Conservation (phyloP, 2,329 filamentous ascomycete genomes). For the Cercospora zeae-maydis region DNA sequence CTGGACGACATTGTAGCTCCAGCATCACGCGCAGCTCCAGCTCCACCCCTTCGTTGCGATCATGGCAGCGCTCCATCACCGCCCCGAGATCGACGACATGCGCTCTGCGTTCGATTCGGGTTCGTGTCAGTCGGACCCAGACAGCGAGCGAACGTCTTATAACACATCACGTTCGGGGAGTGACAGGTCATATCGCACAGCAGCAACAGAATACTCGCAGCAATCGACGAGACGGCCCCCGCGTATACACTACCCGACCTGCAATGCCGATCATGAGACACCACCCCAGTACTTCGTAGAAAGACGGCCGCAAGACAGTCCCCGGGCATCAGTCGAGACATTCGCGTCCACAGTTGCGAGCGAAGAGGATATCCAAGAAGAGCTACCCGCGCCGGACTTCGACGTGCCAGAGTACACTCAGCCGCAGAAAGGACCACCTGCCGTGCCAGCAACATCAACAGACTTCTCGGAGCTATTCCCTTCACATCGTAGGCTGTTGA, state of each 20-base stretch:
- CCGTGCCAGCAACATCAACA: slow-evolving; percentile 68
- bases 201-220: slow-evolving; percentile 29
- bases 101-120: slow-evolving; percentile 30
- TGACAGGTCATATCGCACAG: slow-evolving; percentile 31
- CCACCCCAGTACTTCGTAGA: slow-evolving; percentile 26
- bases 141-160: slow-evolving; percentile 23
- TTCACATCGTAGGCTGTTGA: slow-evolving; percentile 71
- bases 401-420: slow-evolving; percentile 59
- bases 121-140: slow-evolving; percentile 21
- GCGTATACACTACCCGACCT: slow-evolving; percentile 30
- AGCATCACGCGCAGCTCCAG: slow-evolving; percentile 12
- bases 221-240: slow-evolving; percentile 25
- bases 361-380: slow-evolving; percentile 52
- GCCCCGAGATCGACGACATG: slow-evolving; percentile 31
- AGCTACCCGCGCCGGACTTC: slow-evolving; percentile 44
- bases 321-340: slow-evolving; percentile 67
- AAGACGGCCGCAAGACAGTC: slow-evolving; percentile 35
- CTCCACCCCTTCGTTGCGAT: slow-evolving; percentile 1
- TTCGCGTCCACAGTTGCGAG: slow-evolving; percentile 72
- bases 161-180: slow-evolving; percentile 19
- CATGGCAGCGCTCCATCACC: slow-evolving; percentile 31
- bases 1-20: slow-evolving; percentile 13
- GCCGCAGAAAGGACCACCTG: slow-evolving; percentile 53
- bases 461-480: slow-evolving; percentile 86
- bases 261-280: slow-evolving; percentile 23